Evolutionary conservation across 257 asterid species (phyloP).

Genomic region (Solanum etuberosum): DNA sequence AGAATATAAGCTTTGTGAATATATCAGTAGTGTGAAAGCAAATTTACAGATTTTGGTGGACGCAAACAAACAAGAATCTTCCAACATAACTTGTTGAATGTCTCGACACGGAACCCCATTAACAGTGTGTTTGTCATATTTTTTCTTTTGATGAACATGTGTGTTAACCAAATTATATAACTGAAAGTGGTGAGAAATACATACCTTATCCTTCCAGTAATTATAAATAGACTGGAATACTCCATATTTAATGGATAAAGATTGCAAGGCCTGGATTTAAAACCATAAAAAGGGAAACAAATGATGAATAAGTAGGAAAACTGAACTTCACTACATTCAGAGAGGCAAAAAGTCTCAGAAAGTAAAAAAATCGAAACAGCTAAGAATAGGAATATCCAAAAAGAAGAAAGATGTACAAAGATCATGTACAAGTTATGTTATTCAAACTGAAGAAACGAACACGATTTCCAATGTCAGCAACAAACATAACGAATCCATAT

Average conservation of each 20-base stretch:
- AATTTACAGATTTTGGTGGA: neutral
- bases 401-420: neutral
- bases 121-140: neutral
- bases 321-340: neutral
- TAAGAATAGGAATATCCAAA: neutral
- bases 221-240: slow-evolving; percentile 81
- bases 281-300: neutral
- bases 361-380: neutral
- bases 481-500: neutral
- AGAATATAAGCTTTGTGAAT: neutral
- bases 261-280: slow-evolving; percentile 63
- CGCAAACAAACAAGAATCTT: neutral
- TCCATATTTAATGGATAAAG: slow-evolving; percentile 76
- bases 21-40: neutral
- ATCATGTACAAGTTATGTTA: neutral
- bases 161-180: neutral
- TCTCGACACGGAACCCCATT: neutral
- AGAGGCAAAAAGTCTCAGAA: neutral
- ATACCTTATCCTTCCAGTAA: slow-evolving; percentile 95
- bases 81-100: neutral
- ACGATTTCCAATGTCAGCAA: neutral
- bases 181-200: neutral
- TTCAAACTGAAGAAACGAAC: neutral
- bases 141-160: neutral
- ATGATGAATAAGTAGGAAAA: neutral